Percentiles rank a stretch among this genome's conserved stretches.
These are phyloP conservation scores for Hansfordia pulvinata DNA, from an alignment of 2,329 filamentous ascomycete species.

Conservation along the genomic window DNA sequence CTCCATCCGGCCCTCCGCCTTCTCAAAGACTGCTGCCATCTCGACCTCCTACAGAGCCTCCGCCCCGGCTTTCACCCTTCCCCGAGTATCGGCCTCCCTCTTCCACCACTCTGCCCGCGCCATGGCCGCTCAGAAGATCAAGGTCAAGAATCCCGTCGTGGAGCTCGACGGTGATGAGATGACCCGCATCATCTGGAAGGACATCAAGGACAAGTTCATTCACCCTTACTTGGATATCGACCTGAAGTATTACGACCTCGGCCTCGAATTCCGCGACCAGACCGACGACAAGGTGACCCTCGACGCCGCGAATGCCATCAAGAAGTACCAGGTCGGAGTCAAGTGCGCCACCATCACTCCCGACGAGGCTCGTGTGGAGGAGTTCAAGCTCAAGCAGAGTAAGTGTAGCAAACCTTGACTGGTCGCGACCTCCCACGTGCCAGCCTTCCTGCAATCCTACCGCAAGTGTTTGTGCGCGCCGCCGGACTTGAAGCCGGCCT, in stretches of 20 bases:
- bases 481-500: too few relatives aligned
- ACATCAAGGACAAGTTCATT: conserved; percentile 99
- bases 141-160: conserved; percentile 98
- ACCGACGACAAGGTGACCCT: conserved; percentile 93
- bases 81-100: conserved; percentile 16
- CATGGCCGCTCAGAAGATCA: conserved; percentile 74
- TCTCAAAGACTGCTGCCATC: too few relatives aligned
- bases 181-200: conserved; percentile 98
- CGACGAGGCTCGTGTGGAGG: conserved; percentile 89
- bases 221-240: conserved; percentile 92
- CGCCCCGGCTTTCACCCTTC: conserved; percentile 8
- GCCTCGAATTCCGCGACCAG: conserved; percentile 87
- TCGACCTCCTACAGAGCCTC: conserved; percentile 10
- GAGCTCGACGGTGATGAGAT: conserved; percentile 94
- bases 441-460: neutral
- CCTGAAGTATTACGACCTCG: conserved; percentile 95
- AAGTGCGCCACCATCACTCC: conserved; percentile 99
- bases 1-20: too few relatives aligned
- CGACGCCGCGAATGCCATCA: conserved; percentile 92
- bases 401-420: conserved; percentile 22
- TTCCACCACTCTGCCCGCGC: conserved; percentile 25
- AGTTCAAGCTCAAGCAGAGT: conserved; percentile 99
- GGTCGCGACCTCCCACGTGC: too few relatives aligned
- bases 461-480: too few relatives aligned
- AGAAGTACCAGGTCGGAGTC: conserved; percentile 97